Evolutionary conservation across 1,284 basidiomycete species (phyloP), one percentile per base, ranked within the genome.

Genomic region (Leccinum fallax): DNA sequence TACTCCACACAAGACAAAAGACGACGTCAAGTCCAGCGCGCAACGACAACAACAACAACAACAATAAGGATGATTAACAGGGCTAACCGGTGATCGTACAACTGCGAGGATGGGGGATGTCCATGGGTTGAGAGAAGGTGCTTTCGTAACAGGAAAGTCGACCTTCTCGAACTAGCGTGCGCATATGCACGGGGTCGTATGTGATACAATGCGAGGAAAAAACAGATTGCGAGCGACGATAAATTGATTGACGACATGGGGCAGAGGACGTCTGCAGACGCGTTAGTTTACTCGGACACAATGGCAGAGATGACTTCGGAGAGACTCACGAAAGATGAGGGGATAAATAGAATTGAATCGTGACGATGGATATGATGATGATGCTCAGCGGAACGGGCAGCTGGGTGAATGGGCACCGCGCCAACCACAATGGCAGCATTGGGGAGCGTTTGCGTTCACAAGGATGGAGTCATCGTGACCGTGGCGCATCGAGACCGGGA

Each of bases 341-440:
- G 62, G 63, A 73, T 76, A 75, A 71, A 72, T 69, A 69, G 59
- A 13, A 55, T 52, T 63, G 66, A 36, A 61, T 63, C 63, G 61
- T 61, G 53, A 61, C 48, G 43, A 58, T 36, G 59, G 43, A 21
- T 48, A 48, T 48, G 46, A 46, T 46, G 43, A 51, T 24, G 5
- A 65, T 61, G 64, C 65, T 66, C 67, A 66, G 60, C 68, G 71
- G 86, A 90, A 90, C 34, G 88, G 88, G 79, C 88, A 90, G 70
- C 78, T 81, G 48, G 84, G 83, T n/a, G 84, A 76, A 71, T 90
- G 88, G 60, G 78, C 71, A 53, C 88, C 88, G 67, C 88, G 85
- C 79, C 80, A 87, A 65, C 87, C 87, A 65, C 89, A 90, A 72
- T 89, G 87, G 80, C 87, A 89, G 78, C 89, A 90, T 73, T 90